A percentile compares a stretch with the other conserved stretches of the same genome.
These are phyloP conservation scores for Nectriaceae sp. DNA, from an alignment of 2,329 filamentous ascomycete species.

Conservation along the genomic window DNA sequence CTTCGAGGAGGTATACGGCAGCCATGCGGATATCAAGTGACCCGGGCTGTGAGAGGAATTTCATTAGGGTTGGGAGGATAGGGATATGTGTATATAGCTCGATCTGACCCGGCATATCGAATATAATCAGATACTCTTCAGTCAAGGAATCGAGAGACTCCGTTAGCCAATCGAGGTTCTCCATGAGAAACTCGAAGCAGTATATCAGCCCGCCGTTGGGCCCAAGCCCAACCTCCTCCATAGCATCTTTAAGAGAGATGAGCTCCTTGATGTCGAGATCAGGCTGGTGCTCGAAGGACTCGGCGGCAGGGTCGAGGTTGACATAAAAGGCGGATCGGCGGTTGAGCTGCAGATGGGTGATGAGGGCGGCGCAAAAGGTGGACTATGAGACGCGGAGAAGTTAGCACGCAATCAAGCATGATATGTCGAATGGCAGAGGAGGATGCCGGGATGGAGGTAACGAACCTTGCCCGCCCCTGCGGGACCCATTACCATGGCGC, in stretches of 20 bases:
- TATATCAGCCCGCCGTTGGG: conserved; percentile 94
- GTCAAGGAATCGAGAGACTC: conserved; percentile 82
- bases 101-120: conserved; percentile 99
- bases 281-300: conserved; percentile 86
- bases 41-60: conserved; percentile 76
- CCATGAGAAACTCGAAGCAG: conserved; percentile 94
- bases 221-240: conserved; percentile 90
- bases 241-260: conserved; percentile 91
- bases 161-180: conserved; percentile 90
- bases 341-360: conserved; percentile 88
- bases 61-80: conserved; percentile 81
- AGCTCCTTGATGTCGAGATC: conserved; percentile 96
- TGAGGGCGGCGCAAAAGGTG: conserved; percentile 91
- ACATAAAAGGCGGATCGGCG: conserved; percentile 96
- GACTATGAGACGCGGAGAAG: conserved; percentile 52
- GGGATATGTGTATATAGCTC: conserved; percentile 98
- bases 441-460: not conserved
- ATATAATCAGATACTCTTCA: conserved; percentile 95
- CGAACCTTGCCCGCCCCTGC: conserved; percentile 88
- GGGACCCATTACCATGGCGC: conserved; percentile 92
- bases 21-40: conserved; percentile 88
- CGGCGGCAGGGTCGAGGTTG: conserved; percentile 95
- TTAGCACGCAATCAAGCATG: conserved; percentile 21
- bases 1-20: conserved; percentile 91
- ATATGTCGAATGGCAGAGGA: conserved; percentile 7